Evolutionary conservation across 2,329 filamentous ascomycete genomes (phyloP).

Genomic region (Neopestalotiopsis sp.): DNA sequence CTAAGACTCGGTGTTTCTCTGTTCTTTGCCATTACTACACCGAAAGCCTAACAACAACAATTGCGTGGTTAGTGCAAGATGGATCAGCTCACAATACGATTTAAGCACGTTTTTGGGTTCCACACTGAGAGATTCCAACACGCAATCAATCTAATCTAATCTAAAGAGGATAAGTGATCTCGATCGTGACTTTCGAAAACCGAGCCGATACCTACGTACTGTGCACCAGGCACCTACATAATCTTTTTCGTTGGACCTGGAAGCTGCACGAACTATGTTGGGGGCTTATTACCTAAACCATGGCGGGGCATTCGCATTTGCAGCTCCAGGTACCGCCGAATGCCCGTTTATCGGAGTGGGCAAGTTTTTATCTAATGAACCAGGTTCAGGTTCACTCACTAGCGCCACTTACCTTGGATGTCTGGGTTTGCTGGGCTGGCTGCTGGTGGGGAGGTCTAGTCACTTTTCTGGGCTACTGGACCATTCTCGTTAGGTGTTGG

Average conservation of each 20-base stretch:
- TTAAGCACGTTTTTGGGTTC: no score
- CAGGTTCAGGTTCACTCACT: neutral
- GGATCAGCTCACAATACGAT: no score
- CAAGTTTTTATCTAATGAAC: neutral
- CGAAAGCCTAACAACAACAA: no score
- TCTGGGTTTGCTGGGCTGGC: no score
- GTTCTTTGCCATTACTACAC: no score
- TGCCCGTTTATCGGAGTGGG: conserved; percentile 1
- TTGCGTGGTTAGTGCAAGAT: no score
- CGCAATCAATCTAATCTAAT: no score
- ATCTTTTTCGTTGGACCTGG: neutral
- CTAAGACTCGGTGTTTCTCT: no score
- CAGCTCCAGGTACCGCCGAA: neutral
- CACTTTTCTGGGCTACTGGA: neutral
- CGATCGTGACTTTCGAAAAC: neutral
- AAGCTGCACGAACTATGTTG: neutral
- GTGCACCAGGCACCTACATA: neutral
- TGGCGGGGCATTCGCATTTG: neutral
- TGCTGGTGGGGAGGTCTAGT: neutral
- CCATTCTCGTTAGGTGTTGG: neutral
- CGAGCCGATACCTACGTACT: neutral
- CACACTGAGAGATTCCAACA: no score
- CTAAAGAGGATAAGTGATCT: no score
- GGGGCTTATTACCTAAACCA: neutral
- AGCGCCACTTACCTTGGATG: neutral